Base-by-base conservation (phyloP, 23 red algal genomes). In the Gracilaria gracilis region DNA sequence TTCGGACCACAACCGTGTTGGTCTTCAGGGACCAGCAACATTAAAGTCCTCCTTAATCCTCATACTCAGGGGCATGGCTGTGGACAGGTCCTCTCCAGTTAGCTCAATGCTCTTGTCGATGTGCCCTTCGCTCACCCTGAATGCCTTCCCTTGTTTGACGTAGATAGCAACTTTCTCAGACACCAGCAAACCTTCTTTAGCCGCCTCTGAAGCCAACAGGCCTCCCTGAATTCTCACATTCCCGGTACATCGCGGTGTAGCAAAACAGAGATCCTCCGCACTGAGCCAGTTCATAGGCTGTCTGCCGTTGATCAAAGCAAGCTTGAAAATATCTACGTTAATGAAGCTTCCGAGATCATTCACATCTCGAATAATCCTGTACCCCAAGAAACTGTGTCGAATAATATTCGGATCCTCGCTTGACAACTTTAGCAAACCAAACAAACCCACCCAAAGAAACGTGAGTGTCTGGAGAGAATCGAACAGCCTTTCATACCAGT, bases 361-460 rank as follows among this genome's bases (percentile, higher is more conserved):
- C 9, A 34, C 27, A 34, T 67, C 28, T 35, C 62, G 62, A 17
- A 67, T 29, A 33, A 67, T 35, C 33, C 32, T 67, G 16, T 33
- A 32, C 9, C 62, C 62, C 0, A 84, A 62, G n/a, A 84, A 4
- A 11, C 0, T 66, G 46, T 86, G 67, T 32, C 82, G 24, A 44
- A 86, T 86, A 38, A 34, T 51, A 72, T 86, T 86, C 28, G 8
- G 38, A 37, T 86, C 82, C 62, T 86, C 82, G 54, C 62, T 86
- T 35, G 24, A 47, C 8, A 86, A 48, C 24, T 86, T 86, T 37
- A 86, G 24, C 5, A 86, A 27, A 2, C 82, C 82, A 35, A 86
- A 86, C 4, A 86, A 6, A 19, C 61, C 37, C 9, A 86, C 82
- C 23, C 67, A 61, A 13, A 86, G 46, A 14, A 71, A 28, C 8